These are phyloP conservation scores for Lagerstroemia speciosa DNA, from an alignment of 345 rosid species.

Conservation along the genomic window DNA sequence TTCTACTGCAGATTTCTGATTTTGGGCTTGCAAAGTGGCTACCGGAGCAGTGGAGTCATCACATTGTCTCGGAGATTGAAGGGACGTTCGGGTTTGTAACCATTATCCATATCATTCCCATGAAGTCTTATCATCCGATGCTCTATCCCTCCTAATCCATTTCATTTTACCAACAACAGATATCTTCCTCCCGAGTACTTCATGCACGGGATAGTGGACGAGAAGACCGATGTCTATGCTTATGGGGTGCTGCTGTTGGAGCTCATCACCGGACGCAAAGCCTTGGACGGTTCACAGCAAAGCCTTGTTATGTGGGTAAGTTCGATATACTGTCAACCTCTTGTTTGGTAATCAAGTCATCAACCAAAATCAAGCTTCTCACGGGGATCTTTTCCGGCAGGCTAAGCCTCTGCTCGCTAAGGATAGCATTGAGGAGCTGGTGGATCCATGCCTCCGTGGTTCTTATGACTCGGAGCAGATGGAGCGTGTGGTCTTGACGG, in stretches of 20 bases:
- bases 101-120: background rate
- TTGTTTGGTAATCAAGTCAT: background rate
- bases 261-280: slow-evolving; percentile 80
- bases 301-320: slow-evolving; percentile 94
- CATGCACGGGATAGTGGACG: slow-evolving; percentile 92
- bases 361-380: background rate
- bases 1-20: slow-evolving; percentile 66
- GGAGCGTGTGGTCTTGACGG: slow-evolving; percentile 33
- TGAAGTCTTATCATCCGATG: background rate
- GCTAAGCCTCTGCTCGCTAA: slow-evolving; percentile 60
- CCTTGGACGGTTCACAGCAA: slow-evolving; percentile 61
- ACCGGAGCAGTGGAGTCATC: slow-evolving; percentile 92
- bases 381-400: slow-evolving; percentile 20
- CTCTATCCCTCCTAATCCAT: background rate
- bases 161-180: slow-evolving; percentile 21
- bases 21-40: slow-evolving; percentile 96
- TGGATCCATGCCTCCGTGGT: slow-evolving; percentile 54
- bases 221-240: slow-evolving; percentile 85
- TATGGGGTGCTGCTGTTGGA: slow-evolving; percentile 77
- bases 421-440: slow-evolving; percentile 39
- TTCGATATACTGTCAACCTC: slow-evolving; percentile 10
- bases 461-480: slow-evolving; percentile 43
- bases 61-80: slow-evolving; percentile 64
- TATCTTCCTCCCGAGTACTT: slow-evolving; percentile 92
- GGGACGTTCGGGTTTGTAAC: slow-evolving; percentile 89